Base-by-base conservation (phyloP, 2,329 filamentous ascomycete species). In the Aspergillus chevalieri region DNA sequence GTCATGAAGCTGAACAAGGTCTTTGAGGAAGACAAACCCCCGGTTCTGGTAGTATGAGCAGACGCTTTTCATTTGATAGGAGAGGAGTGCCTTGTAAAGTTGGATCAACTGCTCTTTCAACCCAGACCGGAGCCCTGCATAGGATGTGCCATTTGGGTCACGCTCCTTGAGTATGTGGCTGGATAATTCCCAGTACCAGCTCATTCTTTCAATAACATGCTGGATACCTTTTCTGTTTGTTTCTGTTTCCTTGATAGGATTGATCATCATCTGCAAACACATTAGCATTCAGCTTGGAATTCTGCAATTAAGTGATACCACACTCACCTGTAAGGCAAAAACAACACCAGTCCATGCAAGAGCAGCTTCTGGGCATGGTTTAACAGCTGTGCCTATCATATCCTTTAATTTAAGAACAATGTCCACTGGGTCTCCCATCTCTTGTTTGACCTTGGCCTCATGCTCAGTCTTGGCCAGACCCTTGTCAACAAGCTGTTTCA, bases 131-230 rank as follows among this genome's bases (percentile, higher is more conserved):
- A 43, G 41, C 14, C n/a, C 28, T 44, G 26, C 26, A 19, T 14
- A 44, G 3, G n/a, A 17, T 12, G 15, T 15, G 10, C 9, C 22
- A 33, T 33, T 15, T n/a, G 8, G 22, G 43, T 34, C 43, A 24
- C 41, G 47, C 22, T 62, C 47, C 50, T 62, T 50, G 5, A 70
- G 56, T 2, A 71, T 56, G 3, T 62, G 57, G 12, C 43, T 46
- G 3, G 59, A 58, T 15, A 72, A 53, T 17, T 59, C 55, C 55
- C 62, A 69, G 52, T 74, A 73, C 69, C 65, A 73, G 1, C 70
- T 7, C 24, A 24, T 73, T 42, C 64, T 61, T 2, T 57, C 59
- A n/a, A 68, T 22, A 36, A 74, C 63, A 44, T 74, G 62, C 2
- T 49, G 24, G 28, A 74, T 63, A 9, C 69, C 68, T 10, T 63